phyloP scores from a whole-genome alignment of 2,329 filamentous ascomycete species.

The Penicillium sp. region DNA sequence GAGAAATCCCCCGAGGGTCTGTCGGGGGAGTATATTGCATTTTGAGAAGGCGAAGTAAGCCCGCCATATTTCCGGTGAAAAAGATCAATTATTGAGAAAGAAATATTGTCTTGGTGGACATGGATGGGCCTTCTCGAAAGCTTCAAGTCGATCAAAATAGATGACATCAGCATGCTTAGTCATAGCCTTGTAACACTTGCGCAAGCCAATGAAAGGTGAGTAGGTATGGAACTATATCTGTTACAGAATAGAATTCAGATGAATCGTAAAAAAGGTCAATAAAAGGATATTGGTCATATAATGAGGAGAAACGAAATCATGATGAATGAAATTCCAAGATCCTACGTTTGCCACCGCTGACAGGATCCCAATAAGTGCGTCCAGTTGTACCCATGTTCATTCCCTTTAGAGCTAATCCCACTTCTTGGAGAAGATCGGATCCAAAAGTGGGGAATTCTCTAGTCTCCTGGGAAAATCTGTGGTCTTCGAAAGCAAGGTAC shows the following conservation, averaged over 20 bases:
- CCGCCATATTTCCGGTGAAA: slow-evolving; percentile 24
- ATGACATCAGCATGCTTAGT: slow-evolving; percentile 5
- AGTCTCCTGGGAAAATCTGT: neutral
- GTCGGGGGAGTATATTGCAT: slow-evolving; percentile 36
- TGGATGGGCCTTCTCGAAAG: neutral
- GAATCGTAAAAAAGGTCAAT: too few relatives aligned
- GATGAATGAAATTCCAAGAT: too few relatives aligned
- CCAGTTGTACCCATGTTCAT: neutral
- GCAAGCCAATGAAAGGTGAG: too few relatives aligned
- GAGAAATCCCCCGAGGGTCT: slow-evolving; percentile 39
- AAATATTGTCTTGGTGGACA: neutral
- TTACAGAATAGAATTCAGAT: too few relatives aligned
- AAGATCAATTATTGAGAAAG: neutral
- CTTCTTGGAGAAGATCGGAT: neutral
- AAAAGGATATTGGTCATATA: too few relatives aligned
- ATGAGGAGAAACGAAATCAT: too few relatives aligned
- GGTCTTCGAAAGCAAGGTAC: neutral
- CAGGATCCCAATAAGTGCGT: neutral
- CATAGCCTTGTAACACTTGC: neutral
- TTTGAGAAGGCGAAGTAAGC: slow-evolving; percentile 31
- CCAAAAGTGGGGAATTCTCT: neutral
- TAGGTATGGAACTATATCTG: too few relatives aligned
- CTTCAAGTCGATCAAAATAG: neutral
- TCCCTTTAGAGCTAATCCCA: neutral
- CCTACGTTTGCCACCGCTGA: too few relatives aligned